These are phyloP conservation scores for Crithidia brevicula DNA, from an alignment of 208 protist genomes.

Conservation along the genomic window DNA sequence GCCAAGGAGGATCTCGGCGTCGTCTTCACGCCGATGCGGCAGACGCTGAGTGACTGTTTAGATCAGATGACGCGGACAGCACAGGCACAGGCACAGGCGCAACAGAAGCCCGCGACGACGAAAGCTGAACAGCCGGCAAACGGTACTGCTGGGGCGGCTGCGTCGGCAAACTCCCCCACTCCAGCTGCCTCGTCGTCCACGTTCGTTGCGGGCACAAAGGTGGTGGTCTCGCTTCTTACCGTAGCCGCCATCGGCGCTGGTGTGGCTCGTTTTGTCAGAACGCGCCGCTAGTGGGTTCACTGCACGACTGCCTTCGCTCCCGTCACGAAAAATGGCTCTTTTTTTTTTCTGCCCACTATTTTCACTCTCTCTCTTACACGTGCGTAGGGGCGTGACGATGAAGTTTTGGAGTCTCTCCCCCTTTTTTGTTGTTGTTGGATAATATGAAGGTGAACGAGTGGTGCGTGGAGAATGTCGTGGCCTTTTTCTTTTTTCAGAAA, in stretches of 20 bases:
- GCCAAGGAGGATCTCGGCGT: slow-evolving; percentile 65
- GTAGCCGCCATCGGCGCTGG: slow-evolving; percentile 22
- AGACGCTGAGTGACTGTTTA: slow-evolving; percentile 75
- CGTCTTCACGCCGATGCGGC: slow-evolving; percentile 75
- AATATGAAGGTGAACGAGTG: too few species aligned
- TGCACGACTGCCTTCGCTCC: not conserved
- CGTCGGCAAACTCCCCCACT: not conserved
- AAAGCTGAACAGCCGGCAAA: not conserved
- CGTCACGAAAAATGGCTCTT: not conserved
- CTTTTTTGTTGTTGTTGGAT: not conserved
- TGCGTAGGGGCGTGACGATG: too few species aligned
- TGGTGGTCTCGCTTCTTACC: slow-evolving; percentile 21
- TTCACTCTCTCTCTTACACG: slow-evolving; percentile 9
- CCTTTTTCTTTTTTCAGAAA: too few species aligned
- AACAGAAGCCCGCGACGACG: slow-evolving; percentile 7
- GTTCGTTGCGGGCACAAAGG: slow-evolving; percentile 12
- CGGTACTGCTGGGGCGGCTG: not conserved
- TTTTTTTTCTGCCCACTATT: not conserved
- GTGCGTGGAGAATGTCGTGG: too few species aligned
- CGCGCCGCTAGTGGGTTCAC: not conserved
- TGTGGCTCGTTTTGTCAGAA: slow-evolving; percentile 22
- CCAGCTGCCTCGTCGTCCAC: not conserved
- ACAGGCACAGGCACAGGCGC: slow-evolving; percentile 28
- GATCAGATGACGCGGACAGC: slow-evolving; percentile 68
- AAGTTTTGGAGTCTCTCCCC: not conserved